Evolutionary conservation across 169 alveolate genomes (phyloP).

Genomic region (Hepatocystis sp.): DNA sequence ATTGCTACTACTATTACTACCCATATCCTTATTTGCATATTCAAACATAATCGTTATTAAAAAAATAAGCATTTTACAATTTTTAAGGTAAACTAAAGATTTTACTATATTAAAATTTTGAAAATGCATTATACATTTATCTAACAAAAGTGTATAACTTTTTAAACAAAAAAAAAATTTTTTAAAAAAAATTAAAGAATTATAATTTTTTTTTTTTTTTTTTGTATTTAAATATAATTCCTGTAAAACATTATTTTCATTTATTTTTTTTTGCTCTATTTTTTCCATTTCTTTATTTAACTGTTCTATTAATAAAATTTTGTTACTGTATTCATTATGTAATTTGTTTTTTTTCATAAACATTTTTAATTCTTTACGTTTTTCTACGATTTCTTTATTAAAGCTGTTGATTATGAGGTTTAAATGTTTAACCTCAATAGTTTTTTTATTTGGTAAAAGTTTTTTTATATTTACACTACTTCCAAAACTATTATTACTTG

Average conservation of each 20-base stretch:
- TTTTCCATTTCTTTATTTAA: constrained; percentile 45
- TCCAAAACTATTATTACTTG: no score
- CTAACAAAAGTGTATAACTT: constrained; percentile 19
- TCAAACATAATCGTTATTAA: constrained; percentile 42
- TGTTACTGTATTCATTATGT: constrained; percentile 61
- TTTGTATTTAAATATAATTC: constrained; percentile 42
- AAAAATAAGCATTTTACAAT: constrained; percentile 62
- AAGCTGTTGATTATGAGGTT: constrained; percentile 36
- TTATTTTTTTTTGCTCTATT: constrained; percentile 10
- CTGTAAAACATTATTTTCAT: constrained; percentile 7
- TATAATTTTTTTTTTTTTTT: constrained; percentile 61
- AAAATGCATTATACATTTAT: constrained; percentile 44
- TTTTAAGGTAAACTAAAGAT: constrained; percentile 46
- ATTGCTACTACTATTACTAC: no score
- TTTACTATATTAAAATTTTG: constrained; percentile 43
- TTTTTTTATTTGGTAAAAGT: constrained; percentile 48
- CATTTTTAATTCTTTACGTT: constrained; percentile 51
- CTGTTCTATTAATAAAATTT: constrained; percentile 36
- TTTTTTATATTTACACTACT: constrained; percentile 38
- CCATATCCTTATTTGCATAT: no score
- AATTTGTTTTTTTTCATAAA: constrained; percentile 50
- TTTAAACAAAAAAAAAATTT: constrained; percentile 65
- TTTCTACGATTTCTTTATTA: constrained; percentile 46
- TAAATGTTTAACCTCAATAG: constrained; percentile 47
- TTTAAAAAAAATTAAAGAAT: constrained; percentile 47